Base-by-base conservation (phyloP, 1,139 yeast species). In the Blastobotrys serpentis region DNA sequence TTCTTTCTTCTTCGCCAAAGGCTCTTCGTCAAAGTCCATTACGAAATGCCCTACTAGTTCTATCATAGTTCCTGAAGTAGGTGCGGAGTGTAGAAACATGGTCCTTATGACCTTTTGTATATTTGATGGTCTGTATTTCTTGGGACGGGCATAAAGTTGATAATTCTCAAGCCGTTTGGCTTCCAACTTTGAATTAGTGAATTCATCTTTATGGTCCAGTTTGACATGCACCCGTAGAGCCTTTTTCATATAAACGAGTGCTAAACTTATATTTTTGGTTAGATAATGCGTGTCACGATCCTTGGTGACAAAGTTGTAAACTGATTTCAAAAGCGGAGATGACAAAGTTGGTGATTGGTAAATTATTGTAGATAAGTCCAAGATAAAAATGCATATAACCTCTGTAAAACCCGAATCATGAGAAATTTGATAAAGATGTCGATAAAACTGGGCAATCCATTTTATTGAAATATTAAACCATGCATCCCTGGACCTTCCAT, bases 1-100 rank as follows among this genome's bases (percentile, higher is more conserved):
- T 21, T 14, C 17, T n/a, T 30, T 29, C 37, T 48, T 50, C 8
- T 48, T 46, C 13, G 26, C 11, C 11, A 29, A 19, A 3, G 48
- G 26, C n/a, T 48, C 34, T 10, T 16, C 16, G 13, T 34, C 42
- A 22, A 50, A 50, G 14, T 36, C 19, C 40, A 36, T 36, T 4
- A 36, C 40, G 19, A 36, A 36, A 19, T 36, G 40, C 4, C 40
- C 40, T 4, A 36, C 40, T 13, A 36, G 25, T n/a, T 36, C 40
- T 7, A 36, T 11, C 40, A 36, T 36, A 6, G 40, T 36, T 7
- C 40, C 40, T 4, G 40, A 17, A 19, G 40, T 36, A 10, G 40
- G 40, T 7, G 40, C 40, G 3, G 40, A 17, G 14, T 36, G 40
- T 3, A 36, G 25, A 36, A 36, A 36, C 40, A 36, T 36, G 7